phyloP scores from a whole-genome alignment of 768 basidiomycete genomes.

The Amanita pseudoporphyria region DNA sequence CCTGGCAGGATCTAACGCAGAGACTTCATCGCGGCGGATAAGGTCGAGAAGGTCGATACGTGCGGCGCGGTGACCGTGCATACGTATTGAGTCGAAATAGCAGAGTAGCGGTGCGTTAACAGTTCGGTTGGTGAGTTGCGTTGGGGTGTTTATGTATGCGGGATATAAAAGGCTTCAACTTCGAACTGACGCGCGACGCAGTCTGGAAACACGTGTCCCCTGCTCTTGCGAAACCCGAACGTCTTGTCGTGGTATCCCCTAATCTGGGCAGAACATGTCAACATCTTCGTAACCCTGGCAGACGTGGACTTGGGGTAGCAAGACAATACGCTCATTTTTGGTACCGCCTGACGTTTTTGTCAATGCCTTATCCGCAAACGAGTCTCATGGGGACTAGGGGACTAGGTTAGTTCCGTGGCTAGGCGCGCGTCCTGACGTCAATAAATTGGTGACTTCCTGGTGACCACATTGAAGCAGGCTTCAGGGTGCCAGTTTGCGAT shows the following conservation, averaged over 20 bases:
- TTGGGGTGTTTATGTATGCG: constrained; percentile 41
- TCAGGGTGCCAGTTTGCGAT: no score
- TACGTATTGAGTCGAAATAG: constrained; percentile 84
- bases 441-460: no score
- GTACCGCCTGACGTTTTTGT: no score
- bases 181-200: constrained; percentile 31
- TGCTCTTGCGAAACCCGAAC: constrained; percentile 64
- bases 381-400: no score
- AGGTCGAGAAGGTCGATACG: constrained; percentile 83
- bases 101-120: constrained; percentile 72
- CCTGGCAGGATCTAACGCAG: constrained; percentile 64
- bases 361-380: no score
- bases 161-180: background rate
- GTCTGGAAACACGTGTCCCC: constrained; percentile 57
- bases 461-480: no score
- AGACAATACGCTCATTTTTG: no score
- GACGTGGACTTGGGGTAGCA: no score
- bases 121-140: constrained; percentile 59
- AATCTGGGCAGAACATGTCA: background rate
- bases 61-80: constrained; percentile 77
- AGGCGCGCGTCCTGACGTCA: no score
- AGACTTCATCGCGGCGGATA: constrained; percentile 72
- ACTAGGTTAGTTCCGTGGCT: no score
- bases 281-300: no score
- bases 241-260: no score